Base-by-base conservation (phyloP, 495 filamentous ascomycete species). In the Astrothelium macrocarpum region DNA sequence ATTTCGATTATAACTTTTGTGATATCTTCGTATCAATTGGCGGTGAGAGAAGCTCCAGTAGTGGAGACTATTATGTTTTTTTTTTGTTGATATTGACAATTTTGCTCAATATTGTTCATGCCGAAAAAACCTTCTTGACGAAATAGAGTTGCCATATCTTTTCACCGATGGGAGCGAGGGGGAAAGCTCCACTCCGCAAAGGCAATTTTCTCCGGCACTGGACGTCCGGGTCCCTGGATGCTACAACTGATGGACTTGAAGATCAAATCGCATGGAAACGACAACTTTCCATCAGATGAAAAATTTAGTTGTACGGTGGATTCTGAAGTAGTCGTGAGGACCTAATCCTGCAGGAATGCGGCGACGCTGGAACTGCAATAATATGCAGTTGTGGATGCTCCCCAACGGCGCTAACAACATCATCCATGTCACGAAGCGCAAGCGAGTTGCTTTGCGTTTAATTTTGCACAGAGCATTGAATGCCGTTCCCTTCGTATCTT, bases 391-490 rank as follows among this genome's bases (percentile, higher is more conserved):
- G 45, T 20, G 5, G 5, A n/a, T 12, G 18, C 20, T 1, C 49
- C 12, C 9, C 25, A 16, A 56, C 49, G 2, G 23, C 7, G 25
- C 49, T 26, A 56, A 9, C 0, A 29, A 29, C 2, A 29, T 42
- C 45, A 49, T 49, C 49, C 49, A 28, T 56, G 49, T 56, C 25
- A 29, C 49, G 49, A 56, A 56, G 49, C 49, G 49, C 49, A 56
- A 56, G 49, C 49, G 49, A 56, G 20, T 2, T 56, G 25, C 49
- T 56, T 25, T 56, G 49, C 49, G 49, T 56, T 56, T 56, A 56
- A 29, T 56, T 25, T 56, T 56, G 20, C 49, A 56, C 49, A 29
- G 49, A 56, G 25, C 7, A 56, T 28, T 4, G 25, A 29, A 5
- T 56, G 49, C 20, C 45, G 45, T 23, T 23, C 45, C 45, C 10